Percentiles rank a stretch among this genome's conserved stretches.
phyloP scores from a whole-genome alignment of 139 green algal genomes.

The Coelastrella sp. region DNA sequence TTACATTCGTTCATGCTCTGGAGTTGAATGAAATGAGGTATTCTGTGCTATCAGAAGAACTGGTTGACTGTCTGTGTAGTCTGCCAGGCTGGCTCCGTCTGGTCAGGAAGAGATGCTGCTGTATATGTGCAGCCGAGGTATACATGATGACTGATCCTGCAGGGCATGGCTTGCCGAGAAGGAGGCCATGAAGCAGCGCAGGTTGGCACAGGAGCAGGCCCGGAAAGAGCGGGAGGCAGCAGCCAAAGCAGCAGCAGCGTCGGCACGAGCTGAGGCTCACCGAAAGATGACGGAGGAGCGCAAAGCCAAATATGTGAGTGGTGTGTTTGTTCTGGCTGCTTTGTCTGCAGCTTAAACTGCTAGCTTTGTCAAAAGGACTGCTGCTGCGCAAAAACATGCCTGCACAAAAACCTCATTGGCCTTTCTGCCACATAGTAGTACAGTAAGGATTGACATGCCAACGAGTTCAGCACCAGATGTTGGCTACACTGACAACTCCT shows the following conservation, averaged over 20 bases:
- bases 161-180: conserved; percentile 48
- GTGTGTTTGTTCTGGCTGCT: no score
- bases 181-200: conserved; percentile 21
- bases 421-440: no score
- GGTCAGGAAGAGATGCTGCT: background rate
- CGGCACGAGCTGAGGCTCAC: conserved; percentile 27
- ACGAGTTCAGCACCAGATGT: background rate
- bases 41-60: no score
- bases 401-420: background rate
- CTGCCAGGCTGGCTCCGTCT: no score
- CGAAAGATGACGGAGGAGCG: conserved; percentile 31
- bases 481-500: background rate
- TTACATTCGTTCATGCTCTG: no score
- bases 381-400: no score
- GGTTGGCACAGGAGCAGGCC: conserved; percentile 33
- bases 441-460: background rate
- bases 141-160: no score
- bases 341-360: background rate
- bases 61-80: no score
- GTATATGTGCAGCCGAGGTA: no score
- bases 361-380: no score
- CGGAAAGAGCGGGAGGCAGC: conserved; percentile 37
- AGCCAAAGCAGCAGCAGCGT: conserved; percentile 27
- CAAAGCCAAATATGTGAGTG: conserved; percentile 49
- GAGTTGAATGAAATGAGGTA: no score